Evolutionary conservation across 768 basidiomycete genomes (phyloP), one percentile per base, ranked within the genome.

Genomic region (Panaeolus papilionaceus): DNA sequence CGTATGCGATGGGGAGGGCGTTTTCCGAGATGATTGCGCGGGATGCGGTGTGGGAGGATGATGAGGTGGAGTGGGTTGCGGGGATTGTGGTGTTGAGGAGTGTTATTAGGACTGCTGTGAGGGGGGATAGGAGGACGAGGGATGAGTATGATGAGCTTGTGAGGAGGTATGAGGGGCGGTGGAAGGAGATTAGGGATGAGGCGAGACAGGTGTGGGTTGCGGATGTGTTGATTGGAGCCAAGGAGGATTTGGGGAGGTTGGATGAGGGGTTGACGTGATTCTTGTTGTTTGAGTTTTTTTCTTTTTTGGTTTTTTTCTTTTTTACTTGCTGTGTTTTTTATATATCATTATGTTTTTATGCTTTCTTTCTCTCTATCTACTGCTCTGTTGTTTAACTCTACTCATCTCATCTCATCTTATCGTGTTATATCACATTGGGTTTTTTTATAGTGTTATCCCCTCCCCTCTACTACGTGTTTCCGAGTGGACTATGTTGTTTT

Each of bases 181-280:
- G 89, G 89, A 90, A 89, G 73, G 89, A 90, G 74, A 89, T 90
- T 68, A 88, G 87, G 73, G 89, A 90, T 71, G 89, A 90, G 75
- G 83, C 86, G 14, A 78, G 89, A 68, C 89, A 90, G 75, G 83
- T 84, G 0, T 80, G 89, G 68, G 88, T 89, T 14, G 86, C 87
- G 66, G 89, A 58, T 58, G 54, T 58, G 26, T 58, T 58, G 54
- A 58, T 58, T 58, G 54, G 54, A 3, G 54, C 54, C 6, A 58
- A 58, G 16, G 54, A 58, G 26, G 54, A 58, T 58, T 58, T 58
- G 28, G 54, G 54, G 54, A 58, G 54, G 54, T 58, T 58, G 54
- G 28, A 58, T 58, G 54, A 58, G 54, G 42, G 42, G 0, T 44
- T 44, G 42, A 44, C 42, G 42, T 44, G 42, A 44, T 44, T 2